A percentile compares a stretch with the other conserved stretches of the same genome.
Conservation (phyloP, 1,284 basidiomycete genomes). For the Papiliotrema fonsecae region DNA sequence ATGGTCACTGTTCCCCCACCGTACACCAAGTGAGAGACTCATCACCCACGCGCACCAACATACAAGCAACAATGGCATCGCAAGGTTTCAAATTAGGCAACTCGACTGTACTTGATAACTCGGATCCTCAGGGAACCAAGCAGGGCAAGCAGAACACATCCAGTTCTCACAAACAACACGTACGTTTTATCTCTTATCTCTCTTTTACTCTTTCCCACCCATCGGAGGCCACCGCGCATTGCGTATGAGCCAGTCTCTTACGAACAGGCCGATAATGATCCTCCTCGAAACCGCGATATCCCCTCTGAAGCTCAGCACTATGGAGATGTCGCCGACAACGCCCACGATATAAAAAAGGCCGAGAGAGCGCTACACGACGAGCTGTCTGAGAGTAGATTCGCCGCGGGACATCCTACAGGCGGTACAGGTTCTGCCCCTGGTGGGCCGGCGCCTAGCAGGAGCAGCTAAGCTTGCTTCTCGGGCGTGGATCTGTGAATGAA, state of each 20-base stretch:
- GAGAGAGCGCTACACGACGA: not conserved
- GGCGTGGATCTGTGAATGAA: not conserved
- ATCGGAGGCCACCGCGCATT: not conserved
- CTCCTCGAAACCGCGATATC: not conserved
- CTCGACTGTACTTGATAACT: not conserved
- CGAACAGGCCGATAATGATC: not conserved
- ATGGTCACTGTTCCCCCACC: not conserved
- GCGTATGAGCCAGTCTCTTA: not conserved
- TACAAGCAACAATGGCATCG: not conserved
- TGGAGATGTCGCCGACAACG: not conserved
- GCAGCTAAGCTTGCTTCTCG: not conserved
- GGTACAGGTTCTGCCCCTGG: not conserved
- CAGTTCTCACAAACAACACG: slow-evolving; percentile 1
- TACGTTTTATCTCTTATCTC: not conserved
- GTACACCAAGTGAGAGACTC: not conserved
- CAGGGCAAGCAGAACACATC: slow-evolving; percentile 1
- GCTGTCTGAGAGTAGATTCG: not conserved
- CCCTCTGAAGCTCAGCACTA: not conserved
- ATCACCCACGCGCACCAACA: no score
- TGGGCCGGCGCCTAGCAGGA: not conserved
- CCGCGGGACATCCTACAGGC: not conserved
- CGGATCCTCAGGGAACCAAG: slow-evolving; percentile 1
- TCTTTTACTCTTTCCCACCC: not conserved
- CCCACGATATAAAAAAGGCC: not conserved
- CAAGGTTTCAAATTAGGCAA: slow-evolving; percentile 2